Evolutionary conservation across 2,329 filamentous ascomycete genomes (phyloP), one percentile per base, ranked within the genome.

Genomic region (Ceratocystis albifundus): DNA sequence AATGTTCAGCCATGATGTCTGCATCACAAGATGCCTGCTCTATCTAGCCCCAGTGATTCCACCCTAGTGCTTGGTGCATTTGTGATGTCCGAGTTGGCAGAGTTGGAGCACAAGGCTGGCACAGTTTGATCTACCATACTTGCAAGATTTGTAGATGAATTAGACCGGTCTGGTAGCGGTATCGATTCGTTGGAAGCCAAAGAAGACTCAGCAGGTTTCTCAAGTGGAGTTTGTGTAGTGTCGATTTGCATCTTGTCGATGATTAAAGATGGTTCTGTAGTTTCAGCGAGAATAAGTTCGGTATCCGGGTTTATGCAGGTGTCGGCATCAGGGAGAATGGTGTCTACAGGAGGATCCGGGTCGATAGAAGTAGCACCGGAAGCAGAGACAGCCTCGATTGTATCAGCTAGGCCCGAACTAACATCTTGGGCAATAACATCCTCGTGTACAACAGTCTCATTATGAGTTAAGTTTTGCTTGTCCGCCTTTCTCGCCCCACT

Each of bases 241-340:
- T 61, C 71, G 67, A 20, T n/a, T 32, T 65, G 67, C 65, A 12
- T 72, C 71, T 32, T 30, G 68, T 53, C 68, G 55, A 55, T 15
- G 2, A 10, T 15, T 22, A 17, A 8, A 20, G 55, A n/a, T 36
- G 28, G 8, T n/a, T 59, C 4, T 7, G 55, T 28, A n/a, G n/a
- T n/a, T 36, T n/a, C 8, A 20, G n/a, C 12, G 17, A n/a, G 3
- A 8, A 36, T 15, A 17, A 5, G 12, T n/a, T 57, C 22, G 25
- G 6, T 17, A 17, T 25, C 20, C 3, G 36, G 36, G 36, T 41
- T 41, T 4, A 41, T 15, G 36, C 36, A 41, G 28, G 22, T 25
- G 15, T 59, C 28, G 55, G n/a, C 25, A 59, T 59, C 55, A 28
- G 55, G 55, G 30, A 59, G 17, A 36, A 59, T 3, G 5, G 55